phyloP scores from a whole-genome alignment of 805 yeast species.

The Metahyphopichia silvanorum region DNA sequence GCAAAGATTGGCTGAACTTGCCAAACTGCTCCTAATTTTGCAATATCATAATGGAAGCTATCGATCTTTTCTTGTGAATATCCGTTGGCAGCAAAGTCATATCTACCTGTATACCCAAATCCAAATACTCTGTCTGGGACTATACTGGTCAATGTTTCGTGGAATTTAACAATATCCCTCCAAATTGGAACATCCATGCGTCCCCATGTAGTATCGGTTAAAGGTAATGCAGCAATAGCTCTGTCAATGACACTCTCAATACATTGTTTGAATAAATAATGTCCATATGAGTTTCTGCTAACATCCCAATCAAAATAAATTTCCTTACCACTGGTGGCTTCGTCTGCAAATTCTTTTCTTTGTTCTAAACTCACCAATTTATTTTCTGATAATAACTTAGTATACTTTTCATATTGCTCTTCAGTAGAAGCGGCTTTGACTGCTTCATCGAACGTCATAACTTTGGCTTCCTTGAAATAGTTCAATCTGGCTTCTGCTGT shows the following conservation, averaged over 20 bases:
- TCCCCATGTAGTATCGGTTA: conserved; percentile 9
- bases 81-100: conserved; percentile 6
- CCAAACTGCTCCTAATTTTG: conserved; percentile 10
- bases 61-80: conserved; percentile 7
- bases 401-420: conserved; percentile 4
- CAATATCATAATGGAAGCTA: conserved; percentile 7
- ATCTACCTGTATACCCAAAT: conserved; percentile 9
- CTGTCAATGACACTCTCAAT: conserved; percentile 10
- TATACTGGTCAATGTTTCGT: conserved; percentile 4
- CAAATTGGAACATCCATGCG: conserved; percentile 8
- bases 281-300: conserved; percentile 9
- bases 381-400: conserved; percentile 3
- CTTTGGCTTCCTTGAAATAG: conserved; percentile 8
- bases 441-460: conserved; percentile 9
- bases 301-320: conserved; percentile 10
- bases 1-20: conserved; percentile 10
- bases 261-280: conserved; percentile 9
- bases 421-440: conserved; percentile 3
- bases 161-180: conserved; percentile 7
- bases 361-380: conserved; percentile 5
- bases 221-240: conserved; percentile 10
- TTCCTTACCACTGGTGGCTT: conserved; percentile 4
- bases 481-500: conserved; percentile 4
- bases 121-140: conserved; percentile 8
- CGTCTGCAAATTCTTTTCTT: conserved; percentile 6